Evolutionary conservation across 345 rosid species (phyloP).

Genomic region (Mallotus nudiflorus): DNA sequence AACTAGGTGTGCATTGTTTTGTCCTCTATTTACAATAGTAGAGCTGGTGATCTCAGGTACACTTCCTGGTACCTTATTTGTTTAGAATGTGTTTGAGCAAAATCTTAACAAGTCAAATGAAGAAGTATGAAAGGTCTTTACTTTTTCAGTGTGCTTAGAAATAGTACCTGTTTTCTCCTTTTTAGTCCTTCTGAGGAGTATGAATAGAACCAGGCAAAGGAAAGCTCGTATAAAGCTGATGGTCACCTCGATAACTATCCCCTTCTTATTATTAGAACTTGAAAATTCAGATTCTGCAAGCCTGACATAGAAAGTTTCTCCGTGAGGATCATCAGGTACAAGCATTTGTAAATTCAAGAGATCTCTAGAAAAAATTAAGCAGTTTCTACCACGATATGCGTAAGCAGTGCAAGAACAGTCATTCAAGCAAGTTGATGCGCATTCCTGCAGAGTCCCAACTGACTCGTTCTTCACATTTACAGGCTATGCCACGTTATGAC

Average conservation of each 20-base stretch:
- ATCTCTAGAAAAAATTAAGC: conserved; percentile 23
- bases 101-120: background rate
- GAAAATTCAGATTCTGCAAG: conserved; percentile 25
- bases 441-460: conserved; percentile 1
- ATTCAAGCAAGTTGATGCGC: conserved; percentile 24
- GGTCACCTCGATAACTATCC: background rate
- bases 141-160: background rate
- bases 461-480: background rate
- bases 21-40: background rate
- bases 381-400: conserved; percentile 5
- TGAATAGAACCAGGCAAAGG: background rate
- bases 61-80: background rate
- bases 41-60: background rate
- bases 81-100: background rate
- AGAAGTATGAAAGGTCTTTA: background rate
- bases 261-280: background rate
- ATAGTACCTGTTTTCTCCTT: no score
- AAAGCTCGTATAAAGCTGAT: conserved; percentile 3
- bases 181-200: conserved; percentile 18
- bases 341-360: conserved; percentile 11
- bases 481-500: conserved; percentile 3
- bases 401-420: conserved; percentile 34
- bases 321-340: background rate
- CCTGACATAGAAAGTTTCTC: conserved; percentile 17
- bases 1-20: background rate